Evolutionary conservation across 2,329 filamentous ascomycete species (phyloP), one percentile per base, ranked within the genome.

Genomic region (Pseudopithomyces maydicus): DNA sequence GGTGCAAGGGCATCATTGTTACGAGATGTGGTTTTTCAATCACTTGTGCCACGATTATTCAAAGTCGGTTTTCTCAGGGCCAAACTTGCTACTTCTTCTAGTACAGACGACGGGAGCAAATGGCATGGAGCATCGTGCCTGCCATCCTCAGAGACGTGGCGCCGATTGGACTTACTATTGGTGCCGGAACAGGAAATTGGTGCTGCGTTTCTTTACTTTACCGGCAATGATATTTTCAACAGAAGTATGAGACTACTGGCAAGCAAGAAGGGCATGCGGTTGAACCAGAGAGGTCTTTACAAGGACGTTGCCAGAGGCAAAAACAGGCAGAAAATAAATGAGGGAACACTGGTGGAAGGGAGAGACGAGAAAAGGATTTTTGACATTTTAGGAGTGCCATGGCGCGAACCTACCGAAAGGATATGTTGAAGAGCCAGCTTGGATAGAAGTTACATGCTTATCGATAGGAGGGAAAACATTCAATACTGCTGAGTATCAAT

Each of bases 181-280:
- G 93, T 97, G 0, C 92, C 93, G 0, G 87, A 88, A 64, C 80
- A 84, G 1, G 88, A 97, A 74, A 82, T 92, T 49, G 94, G 94
- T 1, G 93, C 91, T 0, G 92, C 93, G 0, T 73, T 97, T 59
- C 84, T 97, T n/a, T 97, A 97, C 71, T 98, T 97, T 70, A 97
- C 94, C 0, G 94, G 94, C 1, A 95, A 97, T 65, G 93, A 97
- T 71, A 89, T 97, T 33, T 97, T 97, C 79, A 97, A 97, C 74
- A 82, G 93, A 15, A 96, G 91, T 69, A 85, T 97, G 73, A 80
- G 94, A 61, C 77, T 96, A 15, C 74, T 97, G 61, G 92, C 92
- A 14, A 85, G 87, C 38, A 92, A 87, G 76, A 95, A 91, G 77
- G 85, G 87, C 0, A 92, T 96, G 91, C 79, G 90, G 49, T 73